These are phyloP conservation scores for Vanrija sp. DNA, from an alignment of 1,284 basidiomycete species.

Conservation along the genomic window DNA sequence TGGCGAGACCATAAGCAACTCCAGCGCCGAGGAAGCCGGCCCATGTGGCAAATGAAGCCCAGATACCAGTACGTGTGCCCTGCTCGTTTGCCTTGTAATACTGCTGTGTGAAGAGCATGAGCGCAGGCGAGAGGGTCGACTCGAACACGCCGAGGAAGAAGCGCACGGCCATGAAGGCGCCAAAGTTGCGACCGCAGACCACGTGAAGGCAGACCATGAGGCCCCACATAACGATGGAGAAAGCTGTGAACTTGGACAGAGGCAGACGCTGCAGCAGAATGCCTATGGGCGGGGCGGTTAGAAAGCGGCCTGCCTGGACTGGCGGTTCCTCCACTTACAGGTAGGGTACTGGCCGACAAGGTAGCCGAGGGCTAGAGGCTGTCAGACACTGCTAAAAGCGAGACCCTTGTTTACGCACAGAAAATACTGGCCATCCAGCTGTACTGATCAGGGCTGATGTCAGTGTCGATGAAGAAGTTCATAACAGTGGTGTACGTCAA, in stretches of 20 bases:
- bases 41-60: slow-evolving; percentile 19
- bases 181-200: slow-evolving; percentile 11
- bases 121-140: slow-evolving; percentile 9
- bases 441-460: slow-evolving; percentile 12
- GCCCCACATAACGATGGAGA: slow-evolving; percentile 11
- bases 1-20: slow-evolving; percentile 18
- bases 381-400: not conserved
- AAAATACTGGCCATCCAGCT: slow-evolving; percentile 20
- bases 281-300: too few relatives aligned
- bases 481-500: slow-evolving; percentile 11
- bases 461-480: slow-evolving; percentile 5
- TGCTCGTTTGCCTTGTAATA: slow-evolving; percentile 20
- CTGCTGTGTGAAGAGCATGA: slow-evolving; percentile 20
- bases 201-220: slow-evolving; percentile 18
- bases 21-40: slow-evolving; percentile 20
- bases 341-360: slow-evolving; percentile 24
- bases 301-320: too few relatives aligned
- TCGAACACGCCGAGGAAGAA: slow-evolving; percentile 17
- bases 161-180: slow-evolving; percentile 15
- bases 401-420: slow-evolving; percentile 9
- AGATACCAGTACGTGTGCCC: slow-evolving; percentile 13
- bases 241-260: slow-evolving; percentile 6
- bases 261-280: slow-evolving; percentile 19
- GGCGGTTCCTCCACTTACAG: not conserved
- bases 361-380: slow-evolving; percentile 15